A percentile compares a stretch with the other conserved stretches of the same genome.
Conservation (phyloP, 2,329 filamentous ascomycete genomes). For the Grosmannia huntii region DNA sequence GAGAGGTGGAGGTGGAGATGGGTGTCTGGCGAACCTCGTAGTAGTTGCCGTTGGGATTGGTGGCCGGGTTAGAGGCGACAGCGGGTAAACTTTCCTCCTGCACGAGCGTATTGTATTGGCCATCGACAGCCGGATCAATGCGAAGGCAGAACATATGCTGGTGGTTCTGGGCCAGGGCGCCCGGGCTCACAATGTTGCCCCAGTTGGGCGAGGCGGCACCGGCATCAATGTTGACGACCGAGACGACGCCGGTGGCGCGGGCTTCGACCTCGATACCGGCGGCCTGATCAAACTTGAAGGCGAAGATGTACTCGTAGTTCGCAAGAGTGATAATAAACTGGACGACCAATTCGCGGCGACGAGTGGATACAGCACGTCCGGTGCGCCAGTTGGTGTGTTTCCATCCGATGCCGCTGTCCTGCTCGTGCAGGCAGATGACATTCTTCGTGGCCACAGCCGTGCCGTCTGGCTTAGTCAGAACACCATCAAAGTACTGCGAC, state of each 20-base stretch:
- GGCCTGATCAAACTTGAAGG: conserved; percentile 44
- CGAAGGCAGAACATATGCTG: conserved; percentile 56
- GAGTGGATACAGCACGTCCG: not conserved
- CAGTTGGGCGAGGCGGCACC: conserved; percentile 21
- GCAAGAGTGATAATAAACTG: conserved; percentile 57
- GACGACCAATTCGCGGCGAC: conserved; percentile 18
- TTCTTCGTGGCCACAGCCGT: conserved; percentile 31
- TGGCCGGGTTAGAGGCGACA: conserved; percentile 24
- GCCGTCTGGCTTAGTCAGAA: conserved; percentile 37
- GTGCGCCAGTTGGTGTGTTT: conserved; percentile 39
- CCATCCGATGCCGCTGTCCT: conserved; percentile 57
- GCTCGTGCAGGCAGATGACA: conserved; percentile 56
- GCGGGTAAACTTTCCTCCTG: conserved; percentile 21
- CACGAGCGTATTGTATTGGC: conserved; percentile 38
- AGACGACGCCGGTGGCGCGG: conserved; percentile 53
- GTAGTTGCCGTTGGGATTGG: conserved; percentile 38
- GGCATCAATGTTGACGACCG: conserved; percentile 40
- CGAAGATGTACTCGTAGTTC: conserved; percentile 54
- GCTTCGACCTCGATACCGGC: conserved; percentile 48
- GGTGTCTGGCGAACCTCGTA: conserved; percentile 33
- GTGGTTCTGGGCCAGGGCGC: conserved; percentile 54
- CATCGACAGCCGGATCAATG: conserved; percentile 52
- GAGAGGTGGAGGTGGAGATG: not conserved
- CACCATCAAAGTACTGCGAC: conserved; percentile 40
- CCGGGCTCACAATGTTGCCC: conserved; percentile 50